Percentiles rank a stretch among this genome's conserved stretches.
These are phyloP conservation scores for Penicillium turbatum DNA, from an alignment of 495 filamentous ascomycete genomes.

Conservation along the genomic window DNA sequence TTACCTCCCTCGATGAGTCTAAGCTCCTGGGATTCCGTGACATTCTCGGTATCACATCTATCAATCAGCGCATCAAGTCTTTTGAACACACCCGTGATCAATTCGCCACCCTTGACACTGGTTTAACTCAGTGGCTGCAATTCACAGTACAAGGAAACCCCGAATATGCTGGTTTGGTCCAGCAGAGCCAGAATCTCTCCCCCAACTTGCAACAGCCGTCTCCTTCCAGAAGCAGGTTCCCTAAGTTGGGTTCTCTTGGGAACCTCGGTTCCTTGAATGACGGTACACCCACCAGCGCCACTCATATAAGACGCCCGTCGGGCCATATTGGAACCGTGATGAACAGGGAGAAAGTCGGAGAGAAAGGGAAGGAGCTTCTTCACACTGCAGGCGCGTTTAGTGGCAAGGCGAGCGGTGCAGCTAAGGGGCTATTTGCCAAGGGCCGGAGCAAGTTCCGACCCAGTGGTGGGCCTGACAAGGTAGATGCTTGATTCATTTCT, in stretches of 20 bases:
- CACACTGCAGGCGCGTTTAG: constrained; percentile 70
- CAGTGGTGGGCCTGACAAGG: constrained; percentile 64
- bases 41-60: constrained; percentile 59
- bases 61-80: constrained; percentile 60
- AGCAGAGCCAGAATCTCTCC: constrained; percentile 30
- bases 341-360: constrained; percentile 50
- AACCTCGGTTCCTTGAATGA: constrained; percentile 43
- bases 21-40: constrained; percentile 61
- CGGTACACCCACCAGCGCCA: constrained; percentile 30
- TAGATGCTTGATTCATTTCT: constrained; percentile 61
- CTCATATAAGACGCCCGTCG: constrained; percentile 35
- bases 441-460: constrained; percentile 75
- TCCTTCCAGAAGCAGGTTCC: constrained; percentile 44
- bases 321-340: constrained; percentile 38
- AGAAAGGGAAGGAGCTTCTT: constrained; percentile 79
- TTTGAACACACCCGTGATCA: constrained; percentile 66
- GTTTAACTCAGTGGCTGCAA: constrained; percentile 69
- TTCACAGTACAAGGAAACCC: constrained; percentile 46
- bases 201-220: constrained; percentile 28
- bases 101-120: constrained; percentile 67
- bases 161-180: constrained; percentile 46
- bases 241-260: constrained; percentile 37
- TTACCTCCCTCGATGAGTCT: constrained; percentile 25
- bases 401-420: constrained; percentile 67
- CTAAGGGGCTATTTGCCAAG: constrained; percentile 82